A percentile compares a stretch with the other conserved stretches of the same genome.
phyloP scores from a whole-genome alignment of 805 yeast species.

The Pichia scutulata region DNA sequence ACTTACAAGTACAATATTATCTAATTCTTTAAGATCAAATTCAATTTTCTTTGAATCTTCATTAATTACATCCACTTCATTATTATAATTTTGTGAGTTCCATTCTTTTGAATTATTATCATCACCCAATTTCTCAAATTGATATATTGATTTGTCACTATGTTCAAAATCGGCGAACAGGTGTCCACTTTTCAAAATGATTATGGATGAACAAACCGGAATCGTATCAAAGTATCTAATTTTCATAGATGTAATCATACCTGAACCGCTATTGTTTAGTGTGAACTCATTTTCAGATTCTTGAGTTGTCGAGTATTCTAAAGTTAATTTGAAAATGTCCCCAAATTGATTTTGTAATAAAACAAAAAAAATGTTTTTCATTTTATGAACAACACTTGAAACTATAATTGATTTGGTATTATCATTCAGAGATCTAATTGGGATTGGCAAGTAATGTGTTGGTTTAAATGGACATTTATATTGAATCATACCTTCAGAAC shows the following conservation, averaged over 20 bases:
- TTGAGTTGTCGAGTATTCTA: conserved; percentile 39
- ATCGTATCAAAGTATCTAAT: conserved; percentile 73
- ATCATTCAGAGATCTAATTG: conserved; percentile 32
- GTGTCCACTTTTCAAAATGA: conserved; percentile 68
- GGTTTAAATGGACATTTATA: conserved; percentile 38
- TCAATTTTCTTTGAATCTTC: conserved; percentile 16
- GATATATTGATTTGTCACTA: conserved; percentile 64
- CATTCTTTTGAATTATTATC: conserved; percentile 31
- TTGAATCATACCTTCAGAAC: conserved; percentile 47
- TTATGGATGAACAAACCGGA: conserved; percentile 47
- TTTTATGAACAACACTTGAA: conserved; percentile 54
- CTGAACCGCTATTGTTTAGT: conserved; percentile 13
- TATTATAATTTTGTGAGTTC: conserved; percentile 29
- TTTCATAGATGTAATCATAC: conserved; percentile 33
- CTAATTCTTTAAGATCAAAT: conserved; percentile 33
- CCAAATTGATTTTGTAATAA: conserved; percentile 66
- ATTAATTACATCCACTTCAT: conserved; percentile 24
- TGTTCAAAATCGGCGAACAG: conserved; percentile 58
- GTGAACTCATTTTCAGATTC: conserved; percentile 22
- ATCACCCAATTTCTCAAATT: conserved; percentile 70
- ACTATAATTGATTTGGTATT: conserved; percentile 32
- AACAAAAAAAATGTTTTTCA: conserved; percentile 57
- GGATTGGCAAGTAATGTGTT: conserved; percentile 43
- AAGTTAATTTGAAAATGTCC: conserved; percentile 62
- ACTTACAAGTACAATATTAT: conserved; percentile 55